Base-by-base conservation (phyloP, 1,139 yeast species). In the Yamadazyma conglobata region DNA sequence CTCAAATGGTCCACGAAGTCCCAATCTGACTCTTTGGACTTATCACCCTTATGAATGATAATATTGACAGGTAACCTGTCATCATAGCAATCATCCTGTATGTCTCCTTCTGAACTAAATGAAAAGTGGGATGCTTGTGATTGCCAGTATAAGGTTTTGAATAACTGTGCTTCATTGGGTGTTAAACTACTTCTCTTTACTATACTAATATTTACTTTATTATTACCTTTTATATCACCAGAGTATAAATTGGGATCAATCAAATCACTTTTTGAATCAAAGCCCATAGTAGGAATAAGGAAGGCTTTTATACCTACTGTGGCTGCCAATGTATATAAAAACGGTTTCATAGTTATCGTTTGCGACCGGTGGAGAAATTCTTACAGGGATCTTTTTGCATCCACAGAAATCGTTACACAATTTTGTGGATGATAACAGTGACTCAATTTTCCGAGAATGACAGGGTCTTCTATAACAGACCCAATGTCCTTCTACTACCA, bases 1-100 rank as follows among this genome's bases (percentile, higher is more conserved):
- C 44, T 35, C 15, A 43, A 29, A 12, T 30, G 21, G 19, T 42
- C 46, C 13, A 41, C 42, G 27, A 36, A 34, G 10, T 38, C 39
- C 11, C 23, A 33, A 17, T 34, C 42, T 2, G 40, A 16, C 19
- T 38, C 39, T 19, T 25, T 24, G 17, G 28, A 22, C 23, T 22
- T 33, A 9, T 19, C 19, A 4, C 43, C 42, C 24, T 43, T 43
- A 25, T 33, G 42, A 10, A 43, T 30, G 8, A 41, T 20, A 14
- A 43, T 43, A 17, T 25, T 31, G 2, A 35, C 34, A 7, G 47
- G 46, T 10, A 41, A 28, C 6, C 23, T 30, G 21, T 43, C 46
- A 19, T 40, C 38, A 23, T 38, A 38, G 20, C 39, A 33, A 10
- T 31, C 41, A 13, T 31, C 35, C 12, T 29, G 33, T 2, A 18